Evolutionary conservation across 108 stramenopile genomes (phyloP).

Genomic region (Cyclostephanos invisitatus): DNA sequence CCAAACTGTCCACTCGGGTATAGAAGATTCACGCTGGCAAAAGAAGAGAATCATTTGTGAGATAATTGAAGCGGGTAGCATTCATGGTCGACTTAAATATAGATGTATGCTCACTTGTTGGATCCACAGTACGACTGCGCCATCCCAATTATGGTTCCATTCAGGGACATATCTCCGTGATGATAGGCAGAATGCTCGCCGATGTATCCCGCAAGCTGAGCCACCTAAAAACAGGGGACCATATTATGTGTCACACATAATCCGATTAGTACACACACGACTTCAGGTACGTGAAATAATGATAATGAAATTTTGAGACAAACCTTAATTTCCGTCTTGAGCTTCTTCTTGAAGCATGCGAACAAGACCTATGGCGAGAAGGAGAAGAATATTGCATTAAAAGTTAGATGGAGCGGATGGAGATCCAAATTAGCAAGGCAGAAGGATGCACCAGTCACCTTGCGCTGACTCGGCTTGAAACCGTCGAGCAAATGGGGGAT

Average conservation of each 20-base stretch:
- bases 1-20: slow-evolving; percentile 98
- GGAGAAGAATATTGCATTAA: neutral
- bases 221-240: neutral
- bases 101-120: slow-evolving; percentile 70
- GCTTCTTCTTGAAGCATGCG: slow-evolving; percentile 98
- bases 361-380: slow-evolving; percentile 62
- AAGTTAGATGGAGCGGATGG: no score
- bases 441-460: slow-evolving; percentile 46
- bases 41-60: neutral
- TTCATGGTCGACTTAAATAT: neutral
- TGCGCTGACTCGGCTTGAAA: slow-evolving; percentile 98
- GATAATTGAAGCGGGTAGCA: neutral
- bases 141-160: slow-evolving; percentile 95
- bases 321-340: slow-evolving; percentile 98
- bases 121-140: slow-evolving; percentile 96
- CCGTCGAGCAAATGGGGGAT: slow-evolving; percentile 97
- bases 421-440: no score
- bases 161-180: slow-evolving; percentile 96
- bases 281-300: no score
- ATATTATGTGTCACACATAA: slow-evolving; percentile 49
- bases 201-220: slow-evolving; percentile 85
- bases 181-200: slow-evolving; percentile 98
- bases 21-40: slow-evolving; percentile 81
- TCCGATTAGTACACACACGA: no score
- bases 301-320: slow-evolving; percentile 11